A percentile compares a stretch with the other conserved stretches of the same genome.
Evolutionary conservation across 2,329 filamentous ascomycete species (phyloP).

Genomic region (Pseudogymnoascus sp.): DNA sequence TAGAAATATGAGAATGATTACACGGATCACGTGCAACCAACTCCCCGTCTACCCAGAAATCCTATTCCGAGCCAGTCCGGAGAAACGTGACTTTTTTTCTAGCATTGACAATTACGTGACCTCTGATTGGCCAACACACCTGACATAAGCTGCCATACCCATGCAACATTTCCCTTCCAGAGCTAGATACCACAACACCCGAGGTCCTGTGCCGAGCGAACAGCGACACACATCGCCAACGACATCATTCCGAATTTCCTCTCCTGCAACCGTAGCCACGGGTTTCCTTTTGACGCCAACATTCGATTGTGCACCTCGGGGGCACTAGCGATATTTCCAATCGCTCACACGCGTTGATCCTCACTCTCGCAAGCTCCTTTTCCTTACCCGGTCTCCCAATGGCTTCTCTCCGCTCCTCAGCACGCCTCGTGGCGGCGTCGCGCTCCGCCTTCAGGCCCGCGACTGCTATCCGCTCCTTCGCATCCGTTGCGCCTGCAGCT

Average conservation of each 20-base stretch:
- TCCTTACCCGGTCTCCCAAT: conserved; percentile 33
- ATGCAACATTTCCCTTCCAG: conserved; percentile 4
- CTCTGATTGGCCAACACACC: neutral
- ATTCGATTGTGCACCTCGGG: conserved; percentile 7
- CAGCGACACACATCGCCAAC: conserved; percentile 9
- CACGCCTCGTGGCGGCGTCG: conserved; percentile 43
- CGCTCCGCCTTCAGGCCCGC: conserved; percentile 29
- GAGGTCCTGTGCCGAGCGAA: conserved; percentile 9
- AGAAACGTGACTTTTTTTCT: conserved; percentile 7
- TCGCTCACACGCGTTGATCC: neutral
- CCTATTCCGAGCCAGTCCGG: conserved; percentile 6
- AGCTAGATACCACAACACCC: conserved; percentile 10
- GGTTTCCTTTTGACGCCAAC: neutral
- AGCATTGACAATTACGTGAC: conserved; percentile 3
- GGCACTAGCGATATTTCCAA: conserved; percentile 1
- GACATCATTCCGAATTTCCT: conserved; percentile 6
- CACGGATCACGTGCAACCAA: neutral
- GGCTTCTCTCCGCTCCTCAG: conserved; percentile 55
- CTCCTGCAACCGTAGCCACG: conserved; percentile 6
- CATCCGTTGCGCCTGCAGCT: conserved; percentile 37
- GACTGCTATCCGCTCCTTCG: conserved; percentile 46
- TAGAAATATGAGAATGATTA: neutral
- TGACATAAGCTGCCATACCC: conserved; percentile 6
- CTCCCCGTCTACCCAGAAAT: neutral
- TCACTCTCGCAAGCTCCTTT: conserved; percentile 7